phyloP scores from a whole-genome alignment of 1,139 yeast species.

The Sugiyamaella xylanicola region DNA sequence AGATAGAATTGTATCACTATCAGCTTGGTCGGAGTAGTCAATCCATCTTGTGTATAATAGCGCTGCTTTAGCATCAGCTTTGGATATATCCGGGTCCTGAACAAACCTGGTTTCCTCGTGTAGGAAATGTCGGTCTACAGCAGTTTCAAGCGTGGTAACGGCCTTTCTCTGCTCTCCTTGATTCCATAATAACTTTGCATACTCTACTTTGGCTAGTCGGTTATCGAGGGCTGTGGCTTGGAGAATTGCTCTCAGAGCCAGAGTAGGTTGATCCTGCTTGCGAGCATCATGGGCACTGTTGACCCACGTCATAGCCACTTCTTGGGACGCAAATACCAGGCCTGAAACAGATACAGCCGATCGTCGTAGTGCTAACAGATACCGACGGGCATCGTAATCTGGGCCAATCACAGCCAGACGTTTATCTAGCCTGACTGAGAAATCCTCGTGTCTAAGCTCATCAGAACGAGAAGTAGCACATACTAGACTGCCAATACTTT shows the following conservation, averaged over 20 bases:
- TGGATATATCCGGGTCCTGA: slow-evolving; percentile 21
- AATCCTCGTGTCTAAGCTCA: slow-evolving; percentile 29
- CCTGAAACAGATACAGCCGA: slow-evolving; percentile 54
- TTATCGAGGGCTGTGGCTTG: slow-evolving; percentile 57
- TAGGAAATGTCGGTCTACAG: slow-evolving; percentile 36
- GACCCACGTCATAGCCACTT: slow-evolving; percentile 57
- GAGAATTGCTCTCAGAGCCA: slow-evolving; percentile 73
- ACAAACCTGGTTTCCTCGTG: slow-evolving; percentile 18
- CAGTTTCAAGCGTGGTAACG: slow-evolving; percentile 61
- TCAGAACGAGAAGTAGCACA: slow-evolving; percentile 29
- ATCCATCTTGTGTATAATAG: slow-evolving; percentile 87
- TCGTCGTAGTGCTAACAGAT: slow-evolving; percentile 42
- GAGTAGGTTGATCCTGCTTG: slow-evolving; percentile 65
- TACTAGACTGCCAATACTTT: slow-evolving; percentile 37
- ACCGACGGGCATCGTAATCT: slow-evolving; percentile 43
- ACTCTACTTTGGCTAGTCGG: slow-evolving; percentile 67
- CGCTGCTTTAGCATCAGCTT: slow-evolving; percentile 44
- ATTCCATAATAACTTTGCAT: slow-evolving; percentile 84
- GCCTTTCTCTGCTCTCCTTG: slow-evolving; percentile 91
- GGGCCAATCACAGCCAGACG: slow-evolving; percentile 41
- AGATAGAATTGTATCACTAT: slow-evolving; percentile 69
- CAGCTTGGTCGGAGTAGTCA: slow-evolving; percentile 82
- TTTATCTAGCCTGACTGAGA: slow-evolving; percentile 37
- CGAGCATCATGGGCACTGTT: slow-evolving; percentile 68
- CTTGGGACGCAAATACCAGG: slow-evolving; percentile 44